Evolutionary conservation across 2,329 filamentous ascomycete genomes (phyloP), one percentile per base, ranked within the genome.

Genomic region (Xylaria arbuscula): DNA sequence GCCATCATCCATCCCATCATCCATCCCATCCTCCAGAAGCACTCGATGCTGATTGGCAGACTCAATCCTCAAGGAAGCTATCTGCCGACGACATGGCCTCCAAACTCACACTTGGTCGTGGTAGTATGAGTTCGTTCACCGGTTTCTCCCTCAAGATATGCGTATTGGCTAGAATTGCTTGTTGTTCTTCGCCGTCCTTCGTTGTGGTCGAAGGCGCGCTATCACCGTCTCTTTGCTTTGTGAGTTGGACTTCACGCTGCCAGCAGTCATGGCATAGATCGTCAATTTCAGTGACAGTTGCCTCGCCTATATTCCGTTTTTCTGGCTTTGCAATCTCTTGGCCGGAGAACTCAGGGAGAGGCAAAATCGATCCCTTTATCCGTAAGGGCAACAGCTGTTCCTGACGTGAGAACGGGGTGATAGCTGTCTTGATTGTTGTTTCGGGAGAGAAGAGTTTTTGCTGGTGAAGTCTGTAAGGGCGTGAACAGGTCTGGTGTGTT

Each of bases 201-300:
- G 10, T 58, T 1, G 59, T 47, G n/a, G 24, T 9, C 3, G 51
- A 38, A 13, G 57, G 50, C 32, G 40, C 3, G 24, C n/a, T 22
- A n/a, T 56, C 45, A 15, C 38, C 56, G 0, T 62, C 48, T 13
- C 22, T 50, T 19, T 59, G 36, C 15, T 53, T 63, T 28, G 17
- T 42, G 17, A 59, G 64, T 19, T 4, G 42, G n/a, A 62, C 40
- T 5, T 47, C 45, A 13, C 22, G 59, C 42, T 62, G 63, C 56
- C 65, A 67, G 64, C 74, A 76, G 71, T 70, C 64, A 54, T 70
- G 68, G 53, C 76, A 77, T 17, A 66, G 32, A 34, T 77, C 75
- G 17, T 72, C 67, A 13, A 75, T 55, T 1, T 64, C 53, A 1
- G 63, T 58, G 1, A 38, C 11, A 13, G 28, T 5, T 19, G 36